These are phyloP conservation scores for Colletotrichum tropicale DNA, from an alignment of 2,329 filamentous ascomycete species.

Conservation along the genomic window DNA sequence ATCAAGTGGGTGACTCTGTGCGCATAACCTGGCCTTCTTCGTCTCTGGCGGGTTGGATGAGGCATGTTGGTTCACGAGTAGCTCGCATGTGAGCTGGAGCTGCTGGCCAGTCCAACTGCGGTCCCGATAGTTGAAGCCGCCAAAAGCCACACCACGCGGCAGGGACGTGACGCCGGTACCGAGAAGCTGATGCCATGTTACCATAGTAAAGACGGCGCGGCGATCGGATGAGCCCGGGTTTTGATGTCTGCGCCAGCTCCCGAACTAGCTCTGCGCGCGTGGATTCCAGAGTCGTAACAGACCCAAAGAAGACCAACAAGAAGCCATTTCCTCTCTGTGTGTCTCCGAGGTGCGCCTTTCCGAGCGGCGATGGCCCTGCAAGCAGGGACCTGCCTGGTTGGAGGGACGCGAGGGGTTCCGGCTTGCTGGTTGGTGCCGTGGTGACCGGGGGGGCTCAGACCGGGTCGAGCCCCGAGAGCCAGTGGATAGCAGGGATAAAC, in stretches of 20 bases:
- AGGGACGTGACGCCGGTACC: background rate
- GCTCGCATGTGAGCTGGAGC: background rate
- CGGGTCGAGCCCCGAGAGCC: background rate
- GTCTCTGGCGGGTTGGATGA: background rate
- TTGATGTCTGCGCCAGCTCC: background rate
- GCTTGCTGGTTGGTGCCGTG: constrained; percentile 5
- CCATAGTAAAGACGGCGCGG: background rate
- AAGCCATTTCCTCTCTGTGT: background rate
- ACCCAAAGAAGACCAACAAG: background rate
- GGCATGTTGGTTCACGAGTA: background rate
- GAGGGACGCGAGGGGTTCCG: background rate
- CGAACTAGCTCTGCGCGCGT: background rate
- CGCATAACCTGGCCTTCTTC: background rate
- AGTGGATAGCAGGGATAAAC: constrained; percentile 1
- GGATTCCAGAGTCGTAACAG: background rate
- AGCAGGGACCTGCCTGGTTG: background rate
- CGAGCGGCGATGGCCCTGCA: background rate
- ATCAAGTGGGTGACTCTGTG: background rate
- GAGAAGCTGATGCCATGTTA: background rate
- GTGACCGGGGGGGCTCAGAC: background rate
- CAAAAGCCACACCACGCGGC: background rate
- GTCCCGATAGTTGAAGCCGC: background rate
- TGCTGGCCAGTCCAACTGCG: background rate
- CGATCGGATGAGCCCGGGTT: background rate
- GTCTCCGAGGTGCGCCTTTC: background rate